Evolutionary conservation across 2,329 filamentous ascomycete genomes (phyloP), one percentile per base, ranked within the genome.

Genomic region (Xylaria sp.): DNA sequence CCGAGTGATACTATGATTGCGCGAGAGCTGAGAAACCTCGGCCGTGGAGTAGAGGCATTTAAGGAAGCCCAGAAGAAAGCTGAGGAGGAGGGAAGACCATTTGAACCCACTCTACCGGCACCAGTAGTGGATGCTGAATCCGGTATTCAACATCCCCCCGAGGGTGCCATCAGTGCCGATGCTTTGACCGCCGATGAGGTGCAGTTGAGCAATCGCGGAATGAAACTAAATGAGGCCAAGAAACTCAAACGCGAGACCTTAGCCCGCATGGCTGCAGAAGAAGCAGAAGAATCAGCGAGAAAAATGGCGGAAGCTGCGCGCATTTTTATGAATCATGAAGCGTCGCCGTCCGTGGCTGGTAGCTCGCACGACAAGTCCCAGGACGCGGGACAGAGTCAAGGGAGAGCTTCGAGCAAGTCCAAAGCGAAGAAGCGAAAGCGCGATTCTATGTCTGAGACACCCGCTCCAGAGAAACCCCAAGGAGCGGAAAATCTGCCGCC

Each of bases 1-100:
- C 93, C 93, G 0, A 94, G 92, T 71, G 91, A 93, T 74, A 94
- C 93, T 0, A 96, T 96, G 93, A 92, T 95, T 71, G 88, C 91
- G 17, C 86, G 92, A 36, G 92, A 95, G 79, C 86, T 96, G 0
- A 92, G 92, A 77, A 84, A 84, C 23, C 85, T 93, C 20, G 90
- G 90, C 1, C 89, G 93, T 53, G 89, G 89, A 2, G 84, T 88
- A 17, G 89, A 90, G 61, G 87, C 87, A 6, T 91, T 87, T 74
- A 84, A 82, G 51, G 84, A 84, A 53, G 90, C 90, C 6, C 89
- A 89, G 80, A 86, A 86, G 74, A 85, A 87, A 75, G 91, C 90
- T 1, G 88, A 92, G 71, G 88, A 87, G 23, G 86, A 89, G 53
- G 92, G 92, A 3, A 84, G 84, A 72, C 81, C 84, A 0, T 91